A percentile compares a stretch with the other conserved stretches of the same genome.
Evolutionary conservation across 1,139 yeast species (phyloP).

Genomic region (Suhomyces terraborum): DNA sequence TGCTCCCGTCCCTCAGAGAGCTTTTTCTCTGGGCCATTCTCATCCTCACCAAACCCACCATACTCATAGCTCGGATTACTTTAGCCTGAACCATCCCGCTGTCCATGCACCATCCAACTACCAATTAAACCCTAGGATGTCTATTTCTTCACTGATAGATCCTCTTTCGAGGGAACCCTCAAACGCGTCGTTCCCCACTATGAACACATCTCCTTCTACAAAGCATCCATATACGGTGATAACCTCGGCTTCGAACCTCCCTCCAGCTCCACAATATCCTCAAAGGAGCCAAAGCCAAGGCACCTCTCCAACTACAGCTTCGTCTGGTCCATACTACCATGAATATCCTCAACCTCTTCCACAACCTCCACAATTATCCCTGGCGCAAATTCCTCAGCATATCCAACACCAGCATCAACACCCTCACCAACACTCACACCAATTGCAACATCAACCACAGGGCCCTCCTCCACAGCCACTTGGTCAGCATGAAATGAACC

Average conservation of each 20-base stretch:
- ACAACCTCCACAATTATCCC: neutral
- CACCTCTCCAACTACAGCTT: slow-evolving; percentile 8
- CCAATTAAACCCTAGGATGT: slow-evolving; percentile 14
- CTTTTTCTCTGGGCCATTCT: neutral
- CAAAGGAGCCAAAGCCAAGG: slow-evolving; percentile 11
- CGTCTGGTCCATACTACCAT: slow-evolving; percentile 4
- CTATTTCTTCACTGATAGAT: slow-evolving; percentile 11
- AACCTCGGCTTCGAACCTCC: slow-evolving; percentile 6
- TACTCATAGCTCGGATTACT: slow-evolving; percentile 11
- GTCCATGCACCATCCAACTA: slow-evolving; percentile 11
- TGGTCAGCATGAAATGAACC: slow-evolving; percentile 3
- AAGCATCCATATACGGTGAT: neutral
- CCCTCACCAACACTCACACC: slow-evolving; percentile 2
- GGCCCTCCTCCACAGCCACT: slow-evolving; percentile 12
- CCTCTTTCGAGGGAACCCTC: slow-evolving; percentile 13
- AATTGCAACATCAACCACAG: slow-evolving; percentile 13
- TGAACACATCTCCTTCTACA: slow-evolving; percentile 5
- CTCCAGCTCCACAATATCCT: slow-evolving; percentile 11
- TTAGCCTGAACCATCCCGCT: slow-evolving; percentile 5
- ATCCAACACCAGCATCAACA: neutral
- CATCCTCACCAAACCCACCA: slow-evolving; percentile 11
- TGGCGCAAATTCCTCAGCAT: neutral
- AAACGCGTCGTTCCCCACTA: slow-evolving; percentile 4
- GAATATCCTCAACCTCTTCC: slow-evolving; percentile 3
- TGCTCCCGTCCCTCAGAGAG: slow-evolving; percentile 2